Base-by-base conservation (phyloP, 208 protist genomes). In the Spongospora subterranea region DNA sequence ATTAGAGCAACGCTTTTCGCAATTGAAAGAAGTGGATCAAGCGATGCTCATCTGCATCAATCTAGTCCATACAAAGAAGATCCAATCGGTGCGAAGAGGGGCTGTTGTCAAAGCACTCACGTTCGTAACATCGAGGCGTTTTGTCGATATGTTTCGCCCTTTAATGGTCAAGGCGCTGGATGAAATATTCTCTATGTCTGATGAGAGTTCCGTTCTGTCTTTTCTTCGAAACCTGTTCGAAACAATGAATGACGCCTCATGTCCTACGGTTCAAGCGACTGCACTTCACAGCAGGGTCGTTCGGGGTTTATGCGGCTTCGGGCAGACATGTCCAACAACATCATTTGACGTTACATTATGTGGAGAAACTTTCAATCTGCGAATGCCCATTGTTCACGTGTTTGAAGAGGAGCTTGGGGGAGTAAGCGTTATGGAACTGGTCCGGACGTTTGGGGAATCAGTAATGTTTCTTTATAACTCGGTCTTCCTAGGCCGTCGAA, bases 381-480 rank as follows among this genome's bases (percentile, higher is more conserved):
- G 46, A 39, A 39, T 90, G 88, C 88, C 88, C 46, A 41, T 90
- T 29, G 54, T 90, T n/a, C 17, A 82, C n/a, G n/a, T 90, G 17
- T 65, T 43, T 39, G 46, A 46, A 29, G 46, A 90, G 13, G 88
- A 90, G 46, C 32, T 90, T 6, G 88, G 46, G 17, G 88, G 54
- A 13, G 46, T 65, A 6, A 76, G 91, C 43, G 71, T 95, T 11
- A 93, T 93, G 50, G 54, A 89, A 77, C 89, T 95, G 54, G 71
- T 95, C 35, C 46, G 94, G 40, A 94, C 91, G 46, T 95, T 95
- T 89, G 92, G 90, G 0, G 89, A 65, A 41, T 91, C 92, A 38
- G 38, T 94, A 20, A 95, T 95, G 93, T 93, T 91, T 17, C 91
- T 95, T 41, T 94, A 92, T 91, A 95, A 95, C 91, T 93, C 92